phyloP scores from a whole-genome alignment of 805 yeast species.

The Zygosaccharomyces lentus region DNA sequence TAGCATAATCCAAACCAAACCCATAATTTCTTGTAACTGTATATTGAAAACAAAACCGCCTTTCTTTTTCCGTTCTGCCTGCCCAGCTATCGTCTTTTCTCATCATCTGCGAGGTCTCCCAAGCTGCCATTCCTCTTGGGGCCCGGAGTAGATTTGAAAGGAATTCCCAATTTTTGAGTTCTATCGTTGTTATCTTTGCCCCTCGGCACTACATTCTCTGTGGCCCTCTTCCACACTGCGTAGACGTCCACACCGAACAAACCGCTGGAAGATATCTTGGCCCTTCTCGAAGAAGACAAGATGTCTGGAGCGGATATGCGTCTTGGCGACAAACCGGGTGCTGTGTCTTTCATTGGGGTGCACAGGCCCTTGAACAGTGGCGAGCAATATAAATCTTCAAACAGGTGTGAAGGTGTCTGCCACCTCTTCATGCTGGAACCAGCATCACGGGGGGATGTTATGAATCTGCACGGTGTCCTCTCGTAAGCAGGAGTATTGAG shows the following conservation, averaged over 20 bases:
- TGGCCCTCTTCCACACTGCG: slow-evolving; percentile 35
- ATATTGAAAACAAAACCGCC: not conserved
- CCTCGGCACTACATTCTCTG: slow-evolving; percentile 11
- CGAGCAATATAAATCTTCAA: slow-evolving; percentile 33
- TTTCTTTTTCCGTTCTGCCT: not conserved
- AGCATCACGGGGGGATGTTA: slow-evolving; percentile 26
- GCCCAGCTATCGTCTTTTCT: slow-evolving; percentile 2
- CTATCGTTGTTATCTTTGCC: slow-evolving; percentile 1
- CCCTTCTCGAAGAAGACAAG: slow-evolving; percentile 11
- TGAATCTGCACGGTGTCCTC: slow-evolving; percentile 24
- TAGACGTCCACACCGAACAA: slow-evolving; percentile 36
- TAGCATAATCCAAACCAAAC: slow-evolving; percentile 5
- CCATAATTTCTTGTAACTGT: not conserved
- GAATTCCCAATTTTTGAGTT: slow-evolving; percentile 13
- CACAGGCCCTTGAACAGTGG: slow-evolving; percentile 29
- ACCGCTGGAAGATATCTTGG: slow-evolving; percentile 30
- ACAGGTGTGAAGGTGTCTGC: slow-evolving; percentile 35
- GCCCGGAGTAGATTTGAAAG: slow-evolving; percentile 10
- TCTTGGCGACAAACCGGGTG: slow-evolving; percentile 23
- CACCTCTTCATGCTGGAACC: slow-evolving; percentile 25
- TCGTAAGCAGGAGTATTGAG: slow-evolving; percentile 17
- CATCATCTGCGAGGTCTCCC: slow-evolving; percentile 2
- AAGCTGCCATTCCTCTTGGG: slow-evolving; percentile 4
- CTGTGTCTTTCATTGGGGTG: slow-evolving; percentile 19
- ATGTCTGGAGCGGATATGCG: slow-evolving; percentile 12